Percentiles rank a stretch among this genome's conserved stretches.
Conservation (phyloP, 108 stramenopile species). For the Conticribra weissflogii region DNA sequence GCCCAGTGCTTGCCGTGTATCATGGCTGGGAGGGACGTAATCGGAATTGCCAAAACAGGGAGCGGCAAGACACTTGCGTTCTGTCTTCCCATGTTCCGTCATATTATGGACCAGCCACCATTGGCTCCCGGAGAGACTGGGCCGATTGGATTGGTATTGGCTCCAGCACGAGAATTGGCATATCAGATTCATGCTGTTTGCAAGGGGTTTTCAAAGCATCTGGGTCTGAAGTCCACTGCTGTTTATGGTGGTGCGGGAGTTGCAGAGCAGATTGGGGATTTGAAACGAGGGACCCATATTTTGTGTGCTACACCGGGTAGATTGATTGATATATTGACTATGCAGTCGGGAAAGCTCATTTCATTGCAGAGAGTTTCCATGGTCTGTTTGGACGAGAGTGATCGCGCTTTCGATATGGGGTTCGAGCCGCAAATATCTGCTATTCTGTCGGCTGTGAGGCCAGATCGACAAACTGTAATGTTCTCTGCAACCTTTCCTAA, state of each 20-base stretch:
- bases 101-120: constrained; percentile 94
- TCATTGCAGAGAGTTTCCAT: constrained; percentile 91
- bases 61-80: constrained; percentile 97
- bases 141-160: constrained; percentile 95
- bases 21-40: constrained; percentile 98
- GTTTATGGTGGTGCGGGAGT: constrained; percentile 98
- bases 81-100: constrained; percentile 93
- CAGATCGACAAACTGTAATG: constrained; percentile 94
- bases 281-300: constrained; percentile 97
- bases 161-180: constrained; percentile 97
- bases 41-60: constrained; percentile 99
- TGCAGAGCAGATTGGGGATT: constrained; percentile 96
- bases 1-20: constrained; percentile 97
- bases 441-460: constrained; percentile 91
- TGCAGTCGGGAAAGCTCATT: constrained; percentile 96
- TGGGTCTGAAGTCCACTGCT: constrained; percentile 88
- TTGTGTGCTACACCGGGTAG: constrained; percentile 98
- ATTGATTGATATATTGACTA: constrained; percentile 98
- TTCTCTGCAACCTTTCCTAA: constrained; percentile 99
- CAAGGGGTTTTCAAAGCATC: constrained; percentile 74
- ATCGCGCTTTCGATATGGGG: constrained; percentile 99
- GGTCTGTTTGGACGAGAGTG: constrained; percentile 98
- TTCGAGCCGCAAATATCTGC: constrained; percentile 98
- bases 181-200: constrained; percentile 95
- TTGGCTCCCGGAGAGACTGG: constrained; percentile 91